These are phyloP conservation scores for Geoglossum cookeanum DNA, from an alignment of 2,329 filamentous ascomycete genomes.

Conservation along the genomic window DNA sequence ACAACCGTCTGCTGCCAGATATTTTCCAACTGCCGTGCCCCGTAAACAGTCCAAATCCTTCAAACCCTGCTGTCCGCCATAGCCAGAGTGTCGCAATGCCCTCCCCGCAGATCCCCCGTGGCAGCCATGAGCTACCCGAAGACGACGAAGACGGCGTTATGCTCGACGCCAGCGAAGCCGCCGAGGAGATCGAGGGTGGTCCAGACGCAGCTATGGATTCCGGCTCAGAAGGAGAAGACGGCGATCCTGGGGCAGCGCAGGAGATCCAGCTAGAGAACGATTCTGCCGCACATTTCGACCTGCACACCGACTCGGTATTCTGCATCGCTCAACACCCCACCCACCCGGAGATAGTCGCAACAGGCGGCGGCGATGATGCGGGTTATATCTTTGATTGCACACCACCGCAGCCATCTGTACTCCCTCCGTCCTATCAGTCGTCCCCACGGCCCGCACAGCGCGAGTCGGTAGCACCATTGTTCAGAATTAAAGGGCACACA, in stretches of 20 bases:
- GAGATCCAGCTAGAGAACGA: conserved; percentile 80
- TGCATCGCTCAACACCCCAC: conserved; percentile 83
- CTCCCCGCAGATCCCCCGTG: conserved; percentile 10
- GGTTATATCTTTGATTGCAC: conserved; percentile 73
- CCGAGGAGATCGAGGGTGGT: conserved; percentile 50
- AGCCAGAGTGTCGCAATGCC: conserved; percentile 5
- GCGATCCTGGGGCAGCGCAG: conserved; percentile 31
- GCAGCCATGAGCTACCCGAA: not conserved
- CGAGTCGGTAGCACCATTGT: conserved; percentile 44
- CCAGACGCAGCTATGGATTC: conserved; percentile 70
- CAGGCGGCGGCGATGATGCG: conserved; percentile 70
- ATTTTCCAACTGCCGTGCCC: too few species aligned
- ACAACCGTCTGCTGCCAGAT: too few species aligned
- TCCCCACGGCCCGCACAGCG: conserved; percentile 33
- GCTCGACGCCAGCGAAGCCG: conserved; percentile 58
- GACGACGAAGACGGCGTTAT: conserved; percentile 50
- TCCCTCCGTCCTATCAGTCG: conserved; percentile 58
- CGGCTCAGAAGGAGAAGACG: conserved; percentile 42
- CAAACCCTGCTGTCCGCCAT: not conserved
- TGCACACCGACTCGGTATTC: conserved; percentile 81
- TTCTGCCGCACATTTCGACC: conserved; percentile 80
- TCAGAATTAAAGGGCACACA: conserved; percentile 69
- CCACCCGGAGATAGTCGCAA: conserved; percentile 59
- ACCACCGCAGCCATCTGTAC: conserved; percentile 41
- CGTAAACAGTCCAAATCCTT: too few species aligned